Base-by-base conservation (phyloP, 2,329 filamentous ascomycete species). In the Trichoderma lentiforme region DNA sequence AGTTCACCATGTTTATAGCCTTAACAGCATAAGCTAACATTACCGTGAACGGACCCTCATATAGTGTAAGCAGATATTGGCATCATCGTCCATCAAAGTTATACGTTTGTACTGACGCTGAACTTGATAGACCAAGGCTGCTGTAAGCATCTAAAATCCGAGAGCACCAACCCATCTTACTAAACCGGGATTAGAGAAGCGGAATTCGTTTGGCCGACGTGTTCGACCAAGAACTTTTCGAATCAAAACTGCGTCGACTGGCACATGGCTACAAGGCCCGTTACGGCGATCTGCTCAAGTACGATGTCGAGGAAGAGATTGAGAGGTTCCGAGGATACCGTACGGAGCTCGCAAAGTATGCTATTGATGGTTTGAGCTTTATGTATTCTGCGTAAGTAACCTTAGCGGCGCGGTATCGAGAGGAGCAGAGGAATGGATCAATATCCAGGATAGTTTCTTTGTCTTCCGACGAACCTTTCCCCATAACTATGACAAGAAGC, bases 291-390 rank as follows among this genome's bases (percentile, higher is more conserved):
- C 80, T 92, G 28, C 81, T 92, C 70, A 79, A 89, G 74, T 88
- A 89, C 78, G 89, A 94, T 73, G 86, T 91, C 6, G 90, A 94
- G 75, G 89, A 89, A 36, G 92, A 94, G 82, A 86, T 94, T 74
- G 80, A 79, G n/a, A 83, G 84, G 36, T 93, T 91, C 81, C 85
- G 88, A 78, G 53, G 26, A 57, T 57, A 57, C 26, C 53, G 53
- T 30, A 30, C 53, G 26, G 56, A 58, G 56, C 26, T 58, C 26
- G 56, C 56, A 58, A 58, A 15, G 26, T 58, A 58, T n/a, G 56
- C 56, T 15, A 15, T 58, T 58, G 56, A 58, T 58, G 56, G 56
- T 7, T 58, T 30, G 56, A 58, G 15, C 24, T 58, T 58, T 58
- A 58, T 58, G 56, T 21, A 32, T 58, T 58, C 56, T 30, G 56